Conservation (phyloP, 441 rosid species). For the Populus hybrid region DNA sequence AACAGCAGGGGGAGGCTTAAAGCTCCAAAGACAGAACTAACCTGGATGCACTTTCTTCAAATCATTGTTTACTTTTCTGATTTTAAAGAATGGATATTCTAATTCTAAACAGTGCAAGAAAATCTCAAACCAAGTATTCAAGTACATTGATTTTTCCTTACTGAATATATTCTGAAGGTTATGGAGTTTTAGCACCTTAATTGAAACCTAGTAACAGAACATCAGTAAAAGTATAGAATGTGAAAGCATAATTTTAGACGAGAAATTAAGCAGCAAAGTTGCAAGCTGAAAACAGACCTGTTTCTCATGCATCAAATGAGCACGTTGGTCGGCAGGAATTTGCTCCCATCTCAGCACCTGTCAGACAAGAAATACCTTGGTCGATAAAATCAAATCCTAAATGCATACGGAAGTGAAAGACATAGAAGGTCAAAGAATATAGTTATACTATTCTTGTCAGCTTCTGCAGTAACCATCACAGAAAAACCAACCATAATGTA, state of each 20-base stretch:
- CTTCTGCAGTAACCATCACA: neutral
- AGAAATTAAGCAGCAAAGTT: neutral
- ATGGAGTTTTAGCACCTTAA: neutral
- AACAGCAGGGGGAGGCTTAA: neutral
- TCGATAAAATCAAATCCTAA: neutral
- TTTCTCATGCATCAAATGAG: slow-evolving; percentile 85
- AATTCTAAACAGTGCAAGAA: neutral
- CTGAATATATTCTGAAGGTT: neutral
- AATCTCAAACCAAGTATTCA: neutral
- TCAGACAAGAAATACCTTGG: neutral
- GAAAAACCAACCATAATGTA: neutral
- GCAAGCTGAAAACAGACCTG: slow-evolving; percentile 47
- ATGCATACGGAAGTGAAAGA: neutral
- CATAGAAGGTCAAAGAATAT: neutral
- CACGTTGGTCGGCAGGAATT: slow-evolving; percentile 85
- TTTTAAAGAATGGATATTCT: neutral
- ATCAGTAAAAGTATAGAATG: neutral
- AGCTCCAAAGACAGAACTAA: neutral
- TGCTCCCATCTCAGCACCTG: slow-evolving; percentile 90
- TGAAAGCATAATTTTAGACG: neutral
- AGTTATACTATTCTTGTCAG: neutral
- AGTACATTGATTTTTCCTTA: neutral
- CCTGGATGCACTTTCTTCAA: neutral
- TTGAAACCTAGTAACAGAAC: neutral
- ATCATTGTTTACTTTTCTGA: neutral